Evolutionary conservation across 1,139 yeast genomes (phyloP).

Genomic region (Ogataea hybrid): DNA sequence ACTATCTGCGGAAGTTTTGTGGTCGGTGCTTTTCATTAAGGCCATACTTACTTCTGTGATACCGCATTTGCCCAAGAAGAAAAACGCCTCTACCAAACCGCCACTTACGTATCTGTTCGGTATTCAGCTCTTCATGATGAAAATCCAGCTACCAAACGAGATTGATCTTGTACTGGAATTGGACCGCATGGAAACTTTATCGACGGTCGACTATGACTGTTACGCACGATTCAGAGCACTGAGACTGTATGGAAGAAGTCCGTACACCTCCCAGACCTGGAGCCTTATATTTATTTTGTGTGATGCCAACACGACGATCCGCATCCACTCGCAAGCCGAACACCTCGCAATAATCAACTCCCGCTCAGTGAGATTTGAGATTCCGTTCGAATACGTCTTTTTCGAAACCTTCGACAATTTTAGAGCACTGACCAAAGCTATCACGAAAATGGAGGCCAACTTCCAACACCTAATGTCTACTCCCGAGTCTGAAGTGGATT

Average conservation of each 20-base stretch:
- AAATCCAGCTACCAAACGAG: constrained; percentile 25
- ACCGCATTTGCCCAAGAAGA: constrained; percentile 7
- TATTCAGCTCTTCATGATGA: constrained; percentile 25
- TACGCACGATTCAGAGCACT: constrained; percentile 22
- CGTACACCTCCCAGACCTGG: constrained; percentile 27
- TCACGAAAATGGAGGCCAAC: constrained; percentile 52
- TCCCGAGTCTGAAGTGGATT: constrained; percentile 33
- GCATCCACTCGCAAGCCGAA: constrained; percentile 9
- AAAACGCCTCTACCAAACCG: not conserved
- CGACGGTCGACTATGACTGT: constrained; percentile 14
- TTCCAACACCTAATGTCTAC: constrained; percentile 38
- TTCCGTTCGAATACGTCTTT: constrained; percentile 36
- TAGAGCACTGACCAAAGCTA: constrained; percentile 53
- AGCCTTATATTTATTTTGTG: constrained; percentile 26
- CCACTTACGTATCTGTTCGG: constrained; percentile 17
- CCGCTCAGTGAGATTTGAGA: constrained; percentile 29
- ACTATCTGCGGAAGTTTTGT: constrained; percentile 29
- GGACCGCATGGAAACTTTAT: constrained; percentile 24
- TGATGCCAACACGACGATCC: constrained; percentile 16
- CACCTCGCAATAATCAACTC: constrained; percentile 17
- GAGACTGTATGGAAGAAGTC: constrained; percentile 29
- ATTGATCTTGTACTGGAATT: constrained; percentile 29
- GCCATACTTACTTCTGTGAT: constrained; percentile 21
- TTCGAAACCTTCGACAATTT: constrained; percentile 63
- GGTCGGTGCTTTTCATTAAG: constrained; percentile 29